Base-by-base conservation (phyloP, 2,329 filamentous ascomycete species). In the Emydomyces testavorans region DNA sequence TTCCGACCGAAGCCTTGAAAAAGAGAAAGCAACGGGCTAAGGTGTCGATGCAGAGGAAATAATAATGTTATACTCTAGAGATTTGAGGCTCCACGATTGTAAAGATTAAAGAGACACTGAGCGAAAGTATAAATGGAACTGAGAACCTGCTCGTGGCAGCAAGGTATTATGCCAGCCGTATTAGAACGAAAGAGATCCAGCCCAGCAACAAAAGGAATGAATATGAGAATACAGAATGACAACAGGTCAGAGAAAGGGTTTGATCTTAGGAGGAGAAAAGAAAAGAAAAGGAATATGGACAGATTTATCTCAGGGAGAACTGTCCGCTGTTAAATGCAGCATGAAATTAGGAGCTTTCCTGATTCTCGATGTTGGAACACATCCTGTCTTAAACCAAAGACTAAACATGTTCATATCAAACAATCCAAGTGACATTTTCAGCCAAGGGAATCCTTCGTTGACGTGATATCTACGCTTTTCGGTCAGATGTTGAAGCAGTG, bases 11-110 rank as follows among this genome's bases (percentile, higher is more conserved):
- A 58, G 53, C 55, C 55, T 56, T 56, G 6, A 23, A 57, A 53
- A 54, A 46, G 43, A 50, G 54, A 58, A 56, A 61, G 58, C 58
- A 57, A 58, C n/a, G 32, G 55, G 58, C 57, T 54, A 56, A 58
- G 56, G 53, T 48, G 34, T 28, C 26, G 32, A 15, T 28, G 46
- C 35, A 46, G 40, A 36, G 16, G 50, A 37, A 37, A 26, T 16
- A 51, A 52, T 20, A 29, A 15, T 41, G 40, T 32, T 43, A 32
- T 28, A 2, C 15, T n/a, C 18, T 24, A 35, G 16, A 32, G 1
- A 18, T 34, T 21, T 24, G 11, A 23, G 21, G 18, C n/a, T 21
- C 24, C n/a, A n/a, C 6, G n/a, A 46, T n/a, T 31, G 35, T 23
- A 39, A 32, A 31, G 29, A 47, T 34, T 26, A 15, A 35, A 26